Base-by-base conservation (phyloP, 139 green algal genomes). In the Deuterostichococcus epilithicus region DNA sequence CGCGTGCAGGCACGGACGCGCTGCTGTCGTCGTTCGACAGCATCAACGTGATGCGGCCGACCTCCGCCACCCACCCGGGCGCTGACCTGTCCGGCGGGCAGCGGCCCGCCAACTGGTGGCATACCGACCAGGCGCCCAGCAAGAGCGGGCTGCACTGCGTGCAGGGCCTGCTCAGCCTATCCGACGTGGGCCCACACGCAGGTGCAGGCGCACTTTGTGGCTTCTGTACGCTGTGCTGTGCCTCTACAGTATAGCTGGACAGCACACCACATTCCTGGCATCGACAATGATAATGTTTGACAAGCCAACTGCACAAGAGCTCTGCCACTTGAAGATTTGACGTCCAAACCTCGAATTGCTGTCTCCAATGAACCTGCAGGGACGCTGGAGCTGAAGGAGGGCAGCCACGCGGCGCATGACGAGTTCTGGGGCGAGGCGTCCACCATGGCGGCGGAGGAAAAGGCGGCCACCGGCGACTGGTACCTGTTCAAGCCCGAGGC, bases 81-180 rank as follows among this genome's bases (percentile, higher is more conserved):
- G 18, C 18, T 5, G 52, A 63, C 20, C 13, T 63, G 52, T 20
- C 18, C 10, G 20, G 52, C 52, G 18, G 18, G 10, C 52, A 5
- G 52, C 13, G 18, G 52, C 52, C 52, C 10, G 52, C 52, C n/a
- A n/a, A n/a, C 18, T 82, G 78, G 78, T 74, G 78, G 36, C 78
- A 82, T 37, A 60, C 65, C 22, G 78, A 82, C 67, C 78, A 82
- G 68, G 67, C 73, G 2, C 78, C 78, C 47, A 39, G 44, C 42
- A 63, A 74, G 13, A 73, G 35, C 37, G 78, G 78, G 6, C 23
- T 78, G 20, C 52, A 26, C 44, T 76, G 69, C 36, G 32, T 82
- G 2, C 78, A 82, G 47, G 78, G 78, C 30, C 38, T 82, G n/a
- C 52, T 82, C n/a, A 82, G 79, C 78, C 70, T 82, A 45, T 68